Conservation (phyloP, 1,139 yeast genomes). For the Scheffersomyces segobiensis region DNA sequence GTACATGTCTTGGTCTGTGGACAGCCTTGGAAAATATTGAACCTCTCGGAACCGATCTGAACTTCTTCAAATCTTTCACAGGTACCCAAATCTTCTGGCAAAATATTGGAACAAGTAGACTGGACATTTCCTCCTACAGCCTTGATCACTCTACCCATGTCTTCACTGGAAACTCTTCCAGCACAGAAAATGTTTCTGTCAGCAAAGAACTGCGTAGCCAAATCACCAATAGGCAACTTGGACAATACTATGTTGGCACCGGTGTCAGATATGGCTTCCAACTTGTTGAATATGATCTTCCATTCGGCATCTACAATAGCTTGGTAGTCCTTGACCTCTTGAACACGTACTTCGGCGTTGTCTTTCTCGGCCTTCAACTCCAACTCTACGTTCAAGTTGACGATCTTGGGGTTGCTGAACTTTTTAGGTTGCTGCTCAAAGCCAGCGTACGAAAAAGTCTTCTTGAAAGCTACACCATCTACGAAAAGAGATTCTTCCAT, state of each 20-base stretch:
- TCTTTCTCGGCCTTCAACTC: slow-evolving; percentile 98
- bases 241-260: slow-evolving; percentile 95
- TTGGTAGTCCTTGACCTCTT: slow-evolving; percentile 91
- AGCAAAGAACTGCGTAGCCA: slow-evolving; percentile 97
- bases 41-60: slow-evolving; percentile 94
- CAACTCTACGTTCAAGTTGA: slow-evolving; percentile 85
- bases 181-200: slow-evolving; percentile 97
- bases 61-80: slow-evolving; percentile 87
- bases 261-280: slow-evolving; percentile 75
- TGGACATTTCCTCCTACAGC: slow-evolving; percentile 95
- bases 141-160: slow-evolving; percentile 86
- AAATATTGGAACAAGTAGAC: slow-evolving; percentile 83
- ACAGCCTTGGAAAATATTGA: slow-evolving; percentile 89
- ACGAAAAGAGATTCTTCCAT: slow-evolving; percentile 90
- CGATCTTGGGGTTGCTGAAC: slow-evolving; percentile 76
- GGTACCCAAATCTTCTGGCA: slow-evolving; percentile 70
- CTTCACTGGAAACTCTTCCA: slow-evolving; percentile 87
- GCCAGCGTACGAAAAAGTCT: slow-evolving; percentile 96
- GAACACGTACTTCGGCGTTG: slow-evolving; percentile 98
- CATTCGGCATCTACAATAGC: slow-evolving; percentile 98
- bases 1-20: slow-evolving; percentile 94
- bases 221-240: slow-evolving; percentile 94
- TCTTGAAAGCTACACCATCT: slow-evolving; percentile 95
- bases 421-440: slow-evolving; percentile 97
- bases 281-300: slow-evolving; percentile 86